Percentiles rank a stretch among this genome's conserved stretches.
Evolutionary conservation across 2,329 filamentous ascomycete genomes (phyloP).

Genomic region (Aspergillus intermedius): DNA sequence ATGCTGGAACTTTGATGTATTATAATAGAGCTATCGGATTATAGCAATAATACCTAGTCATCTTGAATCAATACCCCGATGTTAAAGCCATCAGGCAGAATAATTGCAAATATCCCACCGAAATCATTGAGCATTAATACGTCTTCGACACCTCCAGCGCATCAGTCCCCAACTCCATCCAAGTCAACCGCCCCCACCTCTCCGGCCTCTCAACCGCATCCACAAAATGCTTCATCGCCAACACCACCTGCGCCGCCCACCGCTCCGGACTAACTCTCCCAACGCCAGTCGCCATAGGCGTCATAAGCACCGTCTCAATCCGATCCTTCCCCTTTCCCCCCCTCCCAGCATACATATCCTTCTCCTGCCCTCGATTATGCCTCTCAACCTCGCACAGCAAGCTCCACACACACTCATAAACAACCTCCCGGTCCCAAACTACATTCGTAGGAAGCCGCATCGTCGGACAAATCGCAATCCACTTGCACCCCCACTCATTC

Average conservation of each 20-base stretch:
- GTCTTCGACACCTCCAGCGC: slow-evolving; percentile 22
- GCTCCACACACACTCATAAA: slow-evolving; percentile 51
- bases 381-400: slow-evolving; percentile 45
- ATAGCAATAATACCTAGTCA: neutral
- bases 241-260: slow-evolving; percentile 47
- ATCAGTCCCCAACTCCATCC: slow-evolving; percentile 25
- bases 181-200: slow-evolving; percentile 38
- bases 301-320: slow-evolving; percentile 45
- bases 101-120: too few relatives aligned
- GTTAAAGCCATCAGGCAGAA: too few relatives aligned
- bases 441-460: slow-evolving; percentile 45
- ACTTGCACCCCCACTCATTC: slow-evolving; percentile 39
- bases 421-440: slow-evolving; percentile 47
- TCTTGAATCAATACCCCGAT: neutral
- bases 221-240: slow-evolving; percentile 49
- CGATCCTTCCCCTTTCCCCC: slow-evolving; percentile 8
- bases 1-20: neutral
- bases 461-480: slow-evolving; percentile 48
- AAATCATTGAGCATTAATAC: slow-evolving; percentile 1
- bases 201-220: slow-evolving; percentile 41
- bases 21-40: neutral
- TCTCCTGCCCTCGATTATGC: slow-evolving; percentile 35
- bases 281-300: slow-evolving; percentile 47
- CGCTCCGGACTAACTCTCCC: slow-evolving; percentile 41
- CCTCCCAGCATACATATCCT: slow-evolving; percentile 1